Percentiles rank a stretch among this genome's conserved stretches.
phyloP scores from a whole-genome alignment of 2,329 filamentous ascomycete species.

The Ambrosiella cleistominuta region DNA sequence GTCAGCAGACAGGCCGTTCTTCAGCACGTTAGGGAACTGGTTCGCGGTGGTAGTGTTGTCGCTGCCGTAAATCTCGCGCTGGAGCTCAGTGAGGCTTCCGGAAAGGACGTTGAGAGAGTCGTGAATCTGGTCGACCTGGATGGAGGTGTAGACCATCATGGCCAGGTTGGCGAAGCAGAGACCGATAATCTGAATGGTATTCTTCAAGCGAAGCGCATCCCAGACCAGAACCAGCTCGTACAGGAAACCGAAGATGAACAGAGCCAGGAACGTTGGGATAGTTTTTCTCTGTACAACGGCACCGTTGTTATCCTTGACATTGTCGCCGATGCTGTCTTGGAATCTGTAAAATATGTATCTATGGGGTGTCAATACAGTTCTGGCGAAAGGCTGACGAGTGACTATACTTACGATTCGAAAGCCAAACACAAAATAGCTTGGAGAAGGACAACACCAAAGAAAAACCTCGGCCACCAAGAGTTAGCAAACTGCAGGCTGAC shows the following conservation, averaged over 20 bases:
- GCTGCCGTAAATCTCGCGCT: slow-evolving; percentile 7
- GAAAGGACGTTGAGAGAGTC: slow-evolving; percentile 40
- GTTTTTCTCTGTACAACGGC: slow-evolving; percentile 38
- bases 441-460: slow-evolving; percentile 53
- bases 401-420: slow-evolving; percentile 60
- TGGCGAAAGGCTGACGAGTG: neutral
- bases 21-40: slow-evolving; percentile 24
- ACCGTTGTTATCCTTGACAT: slow-evolving; percentile 22
- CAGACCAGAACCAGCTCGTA: slow-evolving; percentile 82
- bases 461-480: slow-evolving; percentile 75
- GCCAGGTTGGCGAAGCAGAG: slow-evolving; percentile 84
- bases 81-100: slow-evolving; percentile 1
- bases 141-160: slow-evolving; percentile 77
- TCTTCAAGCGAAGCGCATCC: slow-evolving; percentile 85
- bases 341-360: slow-evolving; percentile 87
- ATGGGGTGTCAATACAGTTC: neutral
- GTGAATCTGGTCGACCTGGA: slow-evolving; percentile 81
- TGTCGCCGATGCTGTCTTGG: slow-evolving; percentile 40
- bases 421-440: slow-evolving; percentile 69
- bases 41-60: slow-evolving; percentile 14
- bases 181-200: slow-evolving; percentile 96
- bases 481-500: slow-evolving; percentile 52
- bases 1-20: slow-evolving; percentile 24
- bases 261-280: slow-evolving; percentile 85
- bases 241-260: slow-evolving; percentile 94